Percentiles rank a stretch among this genome's conserved stretches.
phyloP scores from a whole-genome alignment of 2,329 filamentous ascomycete genomes.

The Cladosporium sp. region DNA sequence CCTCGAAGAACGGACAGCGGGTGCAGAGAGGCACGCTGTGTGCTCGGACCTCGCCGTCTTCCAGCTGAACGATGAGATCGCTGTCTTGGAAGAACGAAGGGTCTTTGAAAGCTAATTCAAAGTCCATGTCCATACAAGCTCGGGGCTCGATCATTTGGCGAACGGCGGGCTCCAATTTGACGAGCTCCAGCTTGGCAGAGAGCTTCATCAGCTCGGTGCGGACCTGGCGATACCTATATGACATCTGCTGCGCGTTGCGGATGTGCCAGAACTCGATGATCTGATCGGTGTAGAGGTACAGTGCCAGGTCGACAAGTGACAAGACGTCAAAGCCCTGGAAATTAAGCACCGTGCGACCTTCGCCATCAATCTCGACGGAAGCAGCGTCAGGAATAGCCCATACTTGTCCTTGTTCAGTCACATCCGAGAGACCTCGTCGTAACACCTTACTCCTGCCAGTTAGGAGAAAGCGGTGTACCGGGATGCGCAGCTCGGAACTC shows the following conservation, averaged over 20 bases:
- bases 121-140: conserved; percentile 60
- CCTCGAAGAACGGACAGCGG: conserved; percentile 86
- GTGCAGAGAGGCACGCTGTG: conserved; percentile 77
- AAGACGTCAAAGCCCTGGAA: conserved; percentile 70
- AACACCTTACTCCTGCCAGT: conserved; percentile 66
- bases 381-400: conserved; percentile 57
- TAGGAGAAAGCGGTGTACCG: conserved; percentile 76
- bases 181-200: conserved; percentile 64
- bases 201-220: conserved; percentile 82
- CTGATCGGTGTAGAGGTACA: conserved; percentile 75
- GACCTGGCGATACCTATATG: conserved; percentile 70
- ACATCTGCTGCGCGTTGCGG: conserved; percentile 56
- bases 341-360: conserved; percentile 52
- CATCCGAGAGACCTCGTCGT: conserved; percentile 54
- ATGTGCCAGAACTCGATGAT: conserved; percentile 84
- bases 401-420: conserved; percentile 45
- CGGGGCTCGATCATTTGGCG: conserved; percentile 65
- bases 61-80: conserved; percentile 73
- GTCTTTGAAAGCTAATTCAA: conserved; percentile 64
- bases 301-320: conserved; percentile 69
- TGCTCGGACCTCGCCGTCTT: conserved; percentile 59
- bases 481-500: conserved; percentile 63
- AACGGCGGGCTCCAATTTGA: conserved; percentile 67
- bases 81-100: conserved; percentile 67
- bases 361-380: conserved; percentile 46